Evolutionary conservation across 2,329 filamentous ascomycete species (phyloP).

Genomic region (Monilinia vaccinii-corymbosi): DNA sequence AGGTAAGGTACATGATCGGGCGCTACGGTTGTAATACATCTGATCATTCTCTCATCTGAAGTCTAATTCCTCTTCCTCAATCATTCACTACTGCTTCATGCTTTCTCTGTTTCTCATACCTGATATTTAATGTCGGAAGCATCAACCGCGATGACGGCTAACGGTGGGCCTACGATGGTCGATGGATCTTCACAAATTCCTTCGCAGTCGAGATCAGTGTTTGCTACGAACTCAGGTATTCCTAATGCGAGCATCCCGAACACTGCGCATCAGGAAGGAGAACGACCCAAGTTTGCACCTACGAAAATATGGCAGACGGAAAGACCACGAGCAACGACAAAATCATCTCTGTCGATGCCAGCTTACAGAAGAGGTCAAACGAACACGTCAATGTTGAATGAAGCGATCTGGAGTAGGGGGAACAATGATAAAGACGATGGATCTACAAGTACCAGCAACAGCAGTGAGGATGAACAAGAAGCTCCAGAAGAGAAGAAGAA

Average conservation of each 20-base stretch:
- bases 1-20: neutral
- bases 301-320: constrained; percentile 22
- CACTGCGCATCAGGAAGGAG: neutral
- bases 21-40: neutral
- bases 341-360: constrained; percentile 13
- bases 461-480: constrained; percentile 18
- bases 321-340: constrained; percentile 17
- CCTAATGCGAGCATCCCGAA: neutral
- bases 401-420: constrained; percentile 19
- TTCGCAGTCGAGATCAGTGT: neutral
- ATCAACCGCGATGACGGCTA: neutral
- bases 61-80: neutral
- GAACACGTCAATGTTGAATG: constrained; percentile 21
- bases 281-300: neutral
- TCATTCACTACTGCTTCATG: neutral
- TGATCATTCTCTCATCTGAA: neutral
- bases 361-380: constrained; percentile 18
- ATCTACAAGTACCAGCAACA: constrained; percentile 15
- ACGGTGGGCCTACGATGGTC: neutral
- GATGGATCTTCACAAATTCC: neutral
- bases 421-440: constrained; percentile 8
- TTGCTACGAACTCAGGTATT: neutral
- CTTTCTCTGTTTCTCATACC: neutral
- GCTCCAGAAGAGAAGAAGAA: constrained; percentile 1
- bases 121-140: neutral